A percentile compares a stretch with the other conserved stretches of the same genome.
Conservation (phyloP, 2,329 filamentous ascomycete genomes). For the Tolypocladium capitatum region DNA sequence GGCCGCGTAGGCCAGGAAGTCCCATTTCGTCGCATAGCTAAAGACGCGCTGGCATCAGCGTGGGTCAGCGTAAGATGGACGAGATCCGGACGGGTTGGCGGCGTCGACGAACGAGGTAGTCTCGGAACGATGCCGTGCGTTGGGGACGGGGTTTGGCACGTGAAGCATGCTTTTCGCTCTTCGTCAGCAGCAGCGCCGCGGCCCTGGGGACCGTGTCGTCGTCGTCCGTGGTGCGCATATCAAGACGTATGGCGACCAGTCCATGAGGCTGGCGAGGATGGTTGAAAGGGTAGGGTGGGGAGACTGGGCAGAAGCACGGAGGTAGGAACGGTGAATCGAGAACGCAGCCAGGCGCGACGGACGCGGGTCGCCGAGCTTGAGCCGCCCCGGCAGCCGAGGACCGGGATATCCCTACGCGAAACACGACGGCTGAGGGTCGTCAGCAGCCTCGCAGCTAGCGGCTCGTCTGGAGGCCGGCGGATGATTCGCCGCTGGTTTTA, state of each 20-base stretch:
- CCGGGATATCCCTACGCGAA: neutral
- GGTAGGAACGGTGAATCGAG: too few species aligned
- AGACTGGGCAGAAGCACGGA: neutral
- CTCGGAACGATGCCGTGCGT: slow-evolving; percentile 29
- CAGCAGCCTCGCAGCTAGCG: neutral
- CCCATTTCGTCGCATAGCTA: slow-evolving; percentile 38
- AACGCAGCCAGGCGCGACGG: too few species aligned
- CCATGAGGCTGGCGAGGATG: neutral
- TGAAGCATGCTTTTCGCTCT: neutral
- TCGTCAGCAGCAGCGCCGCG: neutral
- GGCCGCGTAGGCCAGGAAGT: slow-evolving; percentile 32
- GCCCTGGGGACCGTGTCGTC: neutral
- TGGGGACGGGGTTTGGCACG: slow-evolving; percentile 9
- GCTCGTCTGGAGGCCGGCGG: neutral
- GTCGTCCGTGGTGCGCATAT: neutral
- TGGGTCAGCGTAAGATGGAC: neutral
- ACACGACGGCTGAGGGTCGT: neutral
- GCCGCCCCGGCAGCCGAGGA: too few species aligned
- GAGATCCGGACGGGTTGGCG: neutral
- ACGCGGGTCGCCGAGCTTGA: too few species aligned
- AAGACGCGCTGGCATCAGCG: slow-evolving; percentile 30
- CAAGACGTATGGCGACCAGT: too few species aligned
- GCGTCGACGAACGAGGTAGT: slow-evolving; percentile 25
- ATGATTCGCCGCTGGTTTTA: neutral
- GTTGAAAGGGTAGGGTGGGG: neutral